A percentile compares a stretch with the other conserved stretches of the same genome.
These are phyloP conservation scores for Arthroderma uncinatum DNA, from an alignment of 2,329 filamentous ascomycete genomes.

Conservation along the genomic window DNA sequence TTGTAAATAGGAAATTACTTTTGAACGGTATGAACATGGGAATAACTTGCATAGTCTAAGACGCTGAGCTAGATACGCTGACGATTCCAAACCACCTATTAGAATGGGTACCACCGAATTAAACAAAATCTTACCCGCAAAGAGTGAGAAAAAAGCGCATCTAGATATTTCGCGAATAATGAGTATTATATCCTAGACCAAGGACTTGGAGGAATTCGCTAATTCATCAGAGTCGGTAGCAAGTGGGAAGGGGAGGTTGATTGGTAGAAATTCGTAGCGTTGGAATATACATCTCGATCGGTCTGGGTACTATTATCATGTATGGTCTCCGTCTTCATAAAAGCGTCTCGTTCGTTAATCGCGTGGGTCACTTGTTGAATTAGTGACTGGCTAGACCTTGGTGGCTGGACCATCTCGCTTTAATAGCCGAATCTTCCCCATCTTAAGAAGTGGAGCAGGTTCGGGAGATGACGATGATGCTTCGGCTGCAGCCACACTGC, in stretches of 20 bases:
- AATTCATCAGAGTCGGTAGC: neutral
- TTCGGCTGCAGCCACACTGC: constrained; percentile 17
- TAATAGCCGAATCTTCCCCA: constrained; percentile 37
- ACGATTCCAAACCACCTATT: neutral
- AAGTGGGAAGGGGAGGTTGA: neutral
- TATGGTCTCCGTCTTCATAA: neutral
- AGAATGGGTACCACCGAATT: neutral
- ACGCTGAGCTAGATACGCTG: neutral
- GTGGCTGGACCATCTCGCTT: constrained; percentile 32
- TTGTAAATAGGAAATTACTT: neutral
- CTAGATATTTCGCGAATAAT: neutral
- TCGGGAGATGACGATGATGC: constrained; percentile 14
- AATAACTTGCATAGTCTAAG: neutral
- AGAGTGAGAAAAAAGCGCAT: neutral
- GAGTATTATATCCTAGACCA: neutral
- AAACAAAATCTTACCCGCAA: neutral
- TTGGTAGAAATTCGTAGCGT: neutral
- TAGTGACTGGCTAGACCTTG: neutral
- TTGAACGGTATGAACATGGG: neutral
- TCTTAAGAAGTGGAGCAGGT: constrained; percentile 23
- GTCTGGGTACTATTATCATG: neutral
- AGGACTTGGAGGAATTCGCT: neutral
- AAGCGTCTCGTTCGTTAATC: constrained; percentile 2
- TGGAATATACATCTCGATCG: neutral
- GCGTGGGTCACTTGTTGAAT: neutral